Percentiles rank a stretch among this genome's conserved stretches.
phyloP scores from a whole-genome alignment of 169 alveolate genomes.

The Perkinsus olseni region DNA sequence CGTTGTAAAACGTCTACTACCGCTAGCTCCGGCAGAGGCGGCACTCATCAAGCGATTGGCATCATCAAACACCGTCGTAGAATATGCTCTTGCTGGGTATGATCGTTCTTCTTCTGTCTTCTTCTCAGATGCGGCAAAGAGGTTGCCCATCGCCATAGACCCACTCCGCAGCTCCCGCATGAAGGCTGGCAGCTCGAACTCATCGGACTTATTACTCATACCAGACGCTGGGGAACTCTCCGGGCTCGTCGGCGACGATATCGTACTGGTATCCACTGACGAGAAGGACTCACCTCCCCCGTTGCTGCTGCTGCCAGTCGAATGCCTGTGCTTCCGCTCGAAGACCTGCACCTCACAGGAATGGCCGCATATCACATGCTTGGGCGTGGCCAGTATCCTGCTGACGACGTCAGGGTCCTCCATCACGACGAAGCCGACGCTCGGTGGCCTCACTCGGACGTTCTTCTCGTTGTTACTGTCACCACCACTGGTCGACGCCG shows the following conservation, averaged over 20 bases:
- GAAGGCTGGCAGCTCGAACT: no score
- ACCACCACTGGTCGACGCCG: background rate
- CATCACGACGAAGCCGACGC: background rate
- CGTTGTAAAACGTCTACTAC: no score
- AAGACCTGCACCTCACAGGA: background rate
- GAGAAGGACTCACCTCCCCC: background rate
- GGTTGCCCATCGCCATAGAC: no score
- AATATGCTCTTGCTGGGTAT: no score
- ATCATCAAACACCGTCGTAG: no score
- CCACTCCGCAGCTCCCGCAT: no score
- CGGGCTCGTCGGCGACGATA: background rate
- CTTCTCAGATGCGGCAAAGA: no score
- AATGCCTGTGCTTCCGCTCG: background rate
- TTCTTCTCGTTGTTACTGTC: background rate
- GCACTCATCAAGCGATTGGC: no score
- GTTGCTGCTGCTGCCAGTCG: no score
- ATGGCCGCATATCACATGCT: background rate
- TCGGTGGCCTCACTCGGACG: background rate
- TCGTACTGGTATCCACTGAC: background rate
- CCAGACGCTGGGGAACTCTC: background rate
- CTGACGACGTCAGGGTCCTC: background rate
- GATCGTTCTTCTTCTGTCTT: no score
- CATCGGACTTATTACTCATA: no score
- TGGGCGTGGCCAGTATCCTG: background rate
- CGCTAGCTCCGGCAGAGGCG: no score